Base-by-base conservation (phyloP, 163 green algal species). In the Coccomyxa subellipsoidea region DNA sequence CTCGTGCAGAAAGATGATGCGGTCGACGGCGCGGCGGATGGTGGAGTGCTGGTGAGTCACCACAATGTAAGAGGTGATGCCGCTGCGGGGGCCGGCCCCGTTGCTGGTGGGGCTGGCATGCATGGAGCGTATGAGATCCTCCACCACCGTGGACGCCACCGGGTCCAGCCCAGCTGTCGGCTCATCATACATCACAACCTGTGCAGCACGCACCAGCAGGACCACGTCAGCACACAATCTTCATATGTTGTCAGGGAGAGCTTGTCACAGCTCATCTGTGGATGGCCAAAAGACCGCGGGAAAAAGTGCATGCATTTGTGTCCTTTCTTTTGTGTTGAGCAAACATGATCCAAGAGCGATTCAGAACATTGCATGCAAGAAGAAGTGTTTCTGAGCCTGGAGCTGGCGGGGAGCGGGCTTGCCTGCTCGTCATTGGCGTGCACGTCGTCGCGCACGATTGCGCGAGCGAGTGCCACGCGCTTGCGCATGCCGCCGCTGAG, bases 111-210 rank as follows among this genome's bases (percentile, higher is more conserved):
- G 83, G 80, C 72, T 73, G 12, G 35, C 78, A 27, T 84, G 38
- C 80, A 99, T 81, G 23, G 88, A 93, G 37, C 96, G 90, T 80
- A 99, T 99, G 25, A 99, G 88, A 84, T 99, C 96, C 83, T 99
- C 97, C 25, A 99, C 93, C 0, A 99, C 96, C 0, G 97, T 99
- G 27, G 92, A 98, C 0, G 97, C 96, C 4, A 99, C 95, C 4
- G 97, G 97, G 88, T 99, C 97, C 72, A 99, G 88, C 0, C 97
- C 97, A 29, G 97, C 97, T 1, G 97, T 99, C 0, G 97, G 97
- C 89, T 99, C 97, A 80, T 99, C 97, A 72, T 99, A 99, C 96
- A 99, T 99, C 59, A 99, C 91, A 29, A 98, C 83, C 89, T 98
- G 91, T 84, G 90, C 87, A 0, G 47, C 6, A 31, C 4, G 27